phyloP scores from a whole-genome alignment of 2,329 filamentous ascomycete species.

The Colletotrichum australisinense region DNA sequence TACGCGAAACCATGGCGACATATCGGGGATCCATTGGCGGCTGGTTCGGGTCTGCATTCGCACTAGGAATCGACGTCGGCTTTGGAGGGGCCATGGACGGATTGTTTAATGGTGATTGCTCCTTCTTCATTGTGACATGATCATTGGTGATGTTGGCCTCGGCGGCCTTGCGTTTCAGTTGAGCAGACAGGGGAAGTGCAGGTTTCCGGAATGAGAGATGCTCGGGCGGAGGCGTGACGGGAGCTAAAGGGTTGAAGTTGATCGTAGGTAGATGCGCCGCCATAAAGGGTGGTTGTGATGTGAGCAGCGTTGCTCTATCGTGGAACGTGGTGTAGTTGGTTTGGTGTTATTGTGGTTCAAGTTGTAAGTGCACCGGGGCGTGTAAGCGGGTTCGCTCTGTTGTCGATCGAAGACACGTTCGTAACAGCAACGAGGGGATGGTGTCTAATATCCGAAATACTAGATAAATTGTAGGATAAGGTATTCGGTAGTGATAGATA shows the following conservation, averaged over 20 bases:
- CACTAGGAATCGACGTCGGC: conserved; percentile 11
- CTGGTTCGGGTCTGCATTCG: conserved; percentile 19
- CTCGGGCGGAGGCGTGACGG: conserved; percentile 54
- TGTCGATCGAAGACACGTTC: not conserved
- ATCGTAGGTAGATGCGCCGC: conserved; percentile 34
- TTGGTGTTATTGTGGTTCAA: conserved; percentile 7
- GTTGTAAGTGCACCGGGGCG: conserved; percentile 1
- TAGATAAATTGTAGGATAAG: not conserved
- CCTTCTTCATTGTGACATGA: conserved; percentile 29
- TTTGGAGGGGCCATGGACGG: conserved; percentile 18
- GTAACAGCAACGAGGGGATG: not conserved
- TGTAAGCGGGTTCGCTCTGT: not conserved
- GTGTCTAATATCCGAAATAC: not conserved
- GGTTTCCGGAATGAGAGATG: conserved; percentile 45
- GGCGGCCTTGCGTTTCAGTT: conserved; percentile 35
- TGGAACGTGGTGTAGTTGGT: not conserved
- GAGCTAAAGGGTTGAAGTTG: conserved; percentile 47
- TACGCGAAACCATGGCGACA: conserved; percentile 58
- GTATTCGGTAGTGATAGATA: conserved; percentile 3
- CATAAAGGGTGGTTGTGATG: conserved; percentile 27
- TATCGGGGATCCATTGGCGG: conserved; percentile 52
- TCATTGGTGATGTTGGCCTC: conserved; percentile 23
- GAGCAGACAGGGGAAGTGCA: conserved; percentile 30
- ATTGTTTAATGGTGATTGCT: conserved; percentile 12
- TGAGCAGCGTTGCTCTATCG: conserved; percentile 9